Conservation (phyloP, 2,329 filamentous ascomycete genomes). For the Camptophora hylomeconis region DNA sequence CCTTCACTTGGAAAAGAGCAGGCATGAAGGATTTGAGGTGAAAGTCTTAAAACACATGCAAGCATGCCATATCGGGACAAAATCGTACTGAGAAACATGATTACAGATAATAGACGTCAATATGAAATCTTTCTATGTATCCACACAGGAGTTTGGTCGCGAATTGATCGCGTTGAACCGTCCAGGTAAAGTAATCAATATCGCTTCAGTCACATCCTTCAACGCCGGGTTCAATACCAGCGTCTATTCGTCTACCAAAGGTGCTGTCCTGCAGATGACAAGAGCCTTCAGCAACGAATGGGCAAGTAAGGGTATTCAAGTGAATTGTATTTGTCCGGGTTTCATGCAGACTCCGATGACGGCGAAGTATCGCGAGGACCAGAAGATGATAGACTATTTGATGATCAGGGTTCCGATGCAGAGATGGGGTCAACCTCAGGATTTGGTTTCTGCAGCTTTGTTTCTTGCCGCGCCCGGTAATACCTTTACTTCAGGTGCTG, state of each 20-base stretch:
- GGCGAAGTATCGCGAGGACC: conserved; percentile 59
- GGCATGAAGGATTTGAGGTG: too few species aligned
- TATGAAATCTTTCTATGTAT: conserved; percentile 64
- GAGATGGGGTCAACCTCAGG: conserved; percentile 69
- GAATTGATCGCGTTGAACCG: conserved; percentile 48
- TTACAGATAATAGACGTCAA: conserved; percentile 64
- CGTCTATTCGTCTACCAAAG: conserved; percentile 75
- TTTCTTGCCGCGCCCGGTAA: conserved; percentile 66
- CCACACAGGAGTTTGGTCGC: conserved; percentile 62
- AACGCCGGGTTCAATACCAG: conserved; percentile 79
- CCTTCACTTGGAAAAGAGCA: too few species aligned
- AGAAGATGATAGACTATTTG: conserved; percentile 57
- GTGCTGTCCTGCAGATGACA: conserved; percentile 70
- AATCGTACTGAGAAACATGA: conserved; percentile 1
- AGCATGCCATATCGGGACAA: too few species aligned
- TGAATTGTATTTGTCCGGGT: conserved; percentile 25
- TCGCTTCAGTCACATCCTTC: conserved; percentile 67
- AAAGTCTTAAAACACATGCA: too few species aligned
- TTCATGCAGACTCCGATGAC: conserved; percentile 93
- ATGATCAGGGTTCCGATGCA: conserved; percentile 69
- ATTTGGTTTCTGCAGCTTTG: conserved; percentile 74
- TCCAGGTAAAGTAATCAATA: conserved; percentile 56
- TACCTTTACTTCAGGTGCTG: conserved; percentile 68
- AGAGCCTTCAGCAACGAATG: conserved; percentile 81
- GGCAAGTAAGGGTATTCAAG: conserved; percentile 60